These are phyloP conservation scores for Tetradesmus lagerheimii DNA, from an alignment of 139 green algal genomes.

Conservation along the genomic window DNA sequence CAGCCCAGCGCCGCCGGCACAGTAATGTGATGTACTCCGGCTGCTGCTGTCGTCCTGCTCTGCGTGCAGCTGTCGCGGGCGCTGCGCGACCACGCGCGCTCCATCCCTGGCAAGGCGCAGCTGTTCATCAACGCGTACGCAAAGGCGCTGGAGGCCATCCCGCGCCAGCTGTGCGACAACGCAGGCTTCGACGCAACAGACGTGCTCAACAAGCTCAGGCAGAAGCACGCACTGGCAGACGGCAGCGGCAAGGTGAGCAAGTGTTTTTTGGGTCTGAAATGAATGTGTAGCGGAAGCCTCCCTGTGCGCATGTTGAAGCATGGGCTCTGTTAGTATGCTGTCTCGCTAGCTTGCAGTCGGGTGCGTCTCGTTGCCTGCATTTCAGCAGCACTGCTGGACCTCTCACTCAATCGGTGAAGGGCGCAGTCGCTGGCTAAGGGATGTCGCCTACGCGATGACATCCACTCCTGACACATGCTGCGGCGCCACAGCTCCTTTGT, in stretches of 20 bases:
- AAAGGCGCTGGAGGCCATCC: conserved; percentile 95
- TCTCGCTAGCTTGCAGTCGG: too few relatives aligned
- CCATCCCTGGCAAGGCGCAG: conserved; percentile 87
- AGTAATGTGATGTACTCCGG: not conserved
- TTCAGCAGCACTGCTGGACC: too few relatives aligned
- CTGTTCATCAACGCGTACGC: conserved; percentile 97
- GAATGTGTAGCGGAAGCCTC: too few relatives aligned
- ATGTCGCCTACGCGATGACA: too few relatives aligned
- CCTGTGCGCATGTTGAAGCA: too few relatives aligned
- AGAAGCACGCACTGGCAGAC: conserved; percentile 89
- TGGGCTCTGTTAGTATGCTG: too few relatives aligned
- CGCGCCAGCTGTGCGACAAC: conserved; percentile 98
- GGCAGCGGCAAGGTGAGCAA: conserved; percentile 57
- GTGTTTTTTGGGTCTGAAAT: too few relatives aligned
- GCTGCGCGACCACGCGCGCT: conserved; percentile 66
- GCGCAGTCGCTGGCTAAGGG: too few relatives aligned
- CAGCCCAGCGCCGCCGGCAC: not conserved
- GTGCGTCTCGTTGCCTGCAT: too few relatives aligned
- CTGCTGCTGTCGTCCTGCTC: not conserved
- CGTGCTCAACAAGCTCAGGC: conserved; percentile 97
- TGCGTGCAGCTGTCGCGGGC: conserved; percentile 36
- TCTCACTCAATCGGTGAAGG: too few relatives aligned
- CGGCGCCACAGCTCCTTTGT: too few relatives aligned
- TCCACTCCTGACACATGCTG: too few relatives aligned
- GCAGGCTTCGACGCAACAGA: conserved; percentile 98